phyloP scores from a whole-genome alignment of 2,329 filamentous ascomycete genomes.

The Arachnopeziza araneosa region DNA sequence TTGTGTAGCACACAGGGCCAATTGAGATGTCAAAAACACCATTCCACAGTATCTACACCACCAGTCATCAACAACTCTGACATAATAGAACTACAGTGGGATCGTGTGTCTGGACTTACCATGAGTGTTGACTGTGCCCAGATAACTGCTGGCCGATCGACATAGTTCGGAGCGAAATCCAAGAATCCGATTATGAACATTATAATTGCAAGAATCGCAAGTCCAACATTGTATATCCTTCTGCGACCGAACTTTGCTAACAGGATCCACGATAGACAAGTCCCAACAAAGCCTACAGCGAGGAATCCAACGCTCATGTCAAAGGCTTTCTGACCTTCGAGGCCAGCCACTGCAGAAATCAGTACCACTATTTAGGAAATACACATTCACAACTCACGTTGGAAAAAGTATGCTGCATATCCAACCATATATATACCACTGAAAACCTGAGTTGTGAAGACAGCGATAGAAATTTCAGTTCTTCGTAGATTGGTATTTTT shows the following conservation, averaged over 20 bases:
- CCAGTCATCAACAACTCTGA: conserved; percentile 15
- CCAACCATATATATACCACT: conserved; percentile 55
- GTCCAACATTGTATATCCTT: conserved; percentile 58
- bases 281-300: conserved; percentile 53
- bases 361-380: background rate
- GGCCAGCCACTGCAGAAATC: conserved; percentile 50
- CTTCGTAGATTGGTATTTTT: conserved; percentile 41
- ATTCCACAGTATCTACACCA: conserved; percentile 37
- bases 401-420: conserved; percentile 55
- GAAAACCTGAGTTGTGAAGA: conserved; percentile 56
- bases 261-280: conserved; percentile 61
- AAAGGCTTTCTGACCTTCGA: conserved; percentile 49
- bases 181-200: conserved; percentile 41
- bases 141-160: background rate
- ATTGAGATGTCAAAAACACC: conserved; percentile 40
- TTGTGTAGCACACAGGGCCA: conserved; percentile 39
- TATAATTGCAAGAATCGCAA: conserved; percentile 42
- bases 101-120: conserved; percentile 7
- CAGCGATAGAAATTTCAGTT: conserved; percentile 48
- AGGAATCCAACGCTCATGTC: conserved; percentile 58
- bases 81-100: conserved; percentile 32
- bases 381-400: conserved; percentile 23
- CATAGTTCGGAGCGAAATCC: background rate
- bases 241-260: conserved; percentile 59
- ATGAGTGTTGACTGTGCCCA: background rate